phyloP scores from a whole-genome alignment of 2,329 filamentous ascomycete genomes.

The Alternaria sp. region DNA sequence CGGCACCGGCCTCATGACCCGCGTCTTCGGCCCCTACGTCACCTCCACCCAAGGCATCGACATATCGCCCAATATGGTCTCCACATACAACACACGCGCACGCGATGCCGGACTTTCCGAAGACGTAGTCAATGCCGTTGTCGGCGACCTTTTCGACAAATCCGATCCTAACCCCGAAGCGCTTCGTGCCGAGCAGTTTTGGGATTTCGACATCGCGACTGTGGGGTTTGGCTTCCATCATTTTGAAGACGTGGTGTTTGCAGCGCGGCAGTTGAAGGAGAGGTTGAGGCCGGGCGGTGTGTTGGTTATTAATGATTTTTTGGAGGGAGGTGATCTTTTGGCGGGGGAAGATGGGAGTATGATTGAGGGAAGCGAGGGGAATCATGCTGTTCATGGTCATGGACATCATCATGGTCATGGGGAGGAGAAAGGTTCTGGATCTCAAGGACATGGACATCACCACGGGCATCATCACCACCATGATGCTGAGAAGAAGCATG shows the following conservation, averaged over 20 bases:
- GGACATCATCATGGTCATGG: conserved; percentile 30
- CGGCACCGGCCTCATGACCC: conserved; percentile 2
- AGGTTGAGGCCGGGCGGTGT: conserved; percentile 71
- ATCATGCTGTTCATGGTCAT: conserved; percentile 31
- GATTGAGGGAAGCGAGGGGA: conserved; percentile 31
- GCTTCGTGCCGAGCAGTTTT: conserved; percentile 44
- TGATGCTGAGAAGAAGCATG: conserved; percentile 6
- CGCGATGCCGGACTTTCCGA: conserved; percentile 20
- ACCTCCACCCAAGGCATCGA: conserved; percentile 72
- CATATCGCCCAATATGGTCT: conserved; percentile 73
- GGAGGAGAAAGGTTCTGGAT: conserved; percentile 4
- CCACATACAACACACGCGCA: conserved; percentile 68
- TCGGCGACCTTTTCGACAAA: conserved; percentile 48
- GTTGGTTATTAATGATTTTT: conserved; percentile 71
- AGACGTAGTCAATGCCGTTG: conserved; percentile 30
- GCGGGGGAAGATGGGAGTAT: conserved; percentile 35
- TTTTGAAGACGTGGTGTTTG: conserved; percentile 65
- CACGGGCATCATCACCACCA: conserved; percentile 16
- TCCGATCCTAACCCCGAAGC: conserved; percentile 23
- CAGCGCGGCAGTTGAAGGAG: conserved; percentile 64
- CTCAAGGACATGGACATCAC: conserved; percentile 15
- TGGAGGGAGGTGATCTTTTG: conserved; percentile 58
- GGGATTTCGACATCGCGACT: conserved; percentile 52
- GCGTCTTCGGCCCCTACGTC: conserved; percentile 68
- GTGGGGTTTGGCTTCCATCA: conserved; percentile 56